These are phyloP conservation scores for Eimeria tenella DNA, from an alignment of 169 alveolate species.

Conservation along the genomic window DNA sequence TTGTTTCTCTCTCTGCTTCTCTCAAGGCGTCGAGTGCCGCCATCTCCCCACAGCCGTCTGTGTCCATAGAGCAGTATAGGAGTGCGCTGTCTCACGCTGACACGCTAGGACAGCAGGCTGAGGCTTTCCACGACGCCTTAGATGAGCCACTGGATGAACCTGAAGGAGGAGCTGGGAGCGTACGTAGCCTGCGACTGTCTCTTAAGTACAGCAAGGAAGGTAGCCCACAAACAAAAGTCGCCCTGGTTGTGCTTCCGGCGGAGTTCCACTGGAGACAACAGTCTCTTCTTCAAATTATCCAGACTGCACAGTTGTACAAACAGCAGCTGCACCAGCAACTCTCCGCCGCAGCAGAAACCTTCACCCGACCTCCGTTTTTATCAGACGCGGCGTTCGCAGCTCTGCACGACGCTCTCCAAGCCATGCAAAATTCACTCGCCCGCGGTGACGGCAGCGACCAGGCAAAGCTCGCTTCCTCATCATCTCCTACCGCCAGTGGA, in stretches of 20 bases:
- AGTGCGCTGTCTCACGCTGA: constrained; percentile 34
- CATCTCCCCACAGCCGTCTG: constrained; percentile 9
- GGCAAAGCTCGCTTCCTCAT: not conserved
- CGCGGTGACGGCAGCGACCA: not conserved
- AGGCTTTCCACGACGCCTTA: constrained; percentile 16
- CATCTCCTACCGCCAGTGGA: not conserved
- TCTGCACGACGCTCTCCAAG: constrained; percentile 43
- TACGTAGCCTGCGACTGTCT: constrained; percentile 38
- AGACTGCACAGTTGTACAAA: constrained; percentile 57
- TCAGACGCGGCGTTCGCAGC: constrained; percentile 49
- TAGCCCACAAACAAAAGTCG: not conserved
- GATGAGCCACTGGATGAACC: not conserved
- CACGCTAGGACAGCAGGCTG: constrained; percentile 2
- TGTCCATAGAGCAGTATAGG: not conserved
- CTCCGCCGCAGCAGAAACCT: not conserved
- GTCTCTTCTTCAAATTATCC: not conserved
- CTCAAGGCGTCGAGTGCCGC: not conserved
- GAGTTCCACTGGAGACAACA: constrained; percentile 67
- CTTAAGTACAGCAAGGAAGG: not conserved
- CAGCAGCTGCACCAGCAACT: constrained; percentile 46
- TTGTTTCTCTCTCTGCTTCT: not conserved
- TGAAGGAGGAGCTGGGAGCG: not conserved
- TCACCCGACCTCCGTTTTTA: constrained; percentile 38
- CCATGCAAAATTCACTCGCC: constrained; percentile 33
- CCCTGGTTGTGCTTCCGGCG: constrained; percentile 22